A percentile compares a stretch with the other conserved stretches of the same genome.
Evolutionary conservation across 495 filamentous ascomycete species (phyloP).

Genomic region (Pyrenopolyporus hunteri): DNA sequence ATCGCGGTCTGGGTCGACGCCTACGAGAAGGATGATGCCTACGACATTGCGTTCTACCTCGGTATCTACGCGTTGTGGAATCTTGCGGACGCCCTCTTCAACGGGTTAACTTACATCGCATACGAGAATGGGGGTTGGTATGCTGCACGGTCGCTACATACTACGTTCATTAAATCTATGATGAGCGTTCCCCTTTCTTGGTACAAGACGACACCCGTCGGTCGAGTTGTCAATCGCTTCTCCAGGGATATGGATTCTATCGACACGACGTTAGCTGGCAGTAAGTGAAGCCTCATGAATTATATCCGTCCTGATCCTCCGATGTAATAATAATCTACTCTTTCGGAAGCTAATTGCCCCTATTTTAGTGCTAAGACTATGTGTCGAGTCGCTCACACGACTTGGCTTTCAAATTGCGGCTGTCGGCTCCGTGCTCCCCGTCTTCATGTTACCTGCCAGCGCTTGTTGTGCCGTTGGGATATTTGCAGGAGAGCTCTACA

Average conservation of each 20-base stretch:
- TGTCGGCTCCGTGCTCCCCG: conserved; percentile 56
- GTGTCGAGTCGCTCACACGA: conserved; percentile 47
- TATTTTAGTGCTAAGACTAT: conserved; percentile 44
- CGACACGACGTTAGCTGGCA: conserved; percentile 44
- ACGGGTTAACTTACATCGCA: conserved; percentile 39
- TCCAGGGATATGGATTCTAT: conserved; percentile 57
- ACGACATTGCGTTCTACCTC: conserved; percentile 46
- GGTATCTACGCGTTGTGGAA: conserved; percentile 45
- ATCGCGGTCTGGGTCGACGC: conserved; percentile 61
- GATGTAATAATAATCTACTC: neutral
- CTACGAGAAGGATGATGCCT: conserved; percentile 42
- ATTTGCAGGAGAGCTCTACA: conserved; percentile 57
- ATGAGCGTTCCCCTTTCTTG: conserved; percentile 59
- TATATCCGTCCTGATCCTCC: too few relatives aligned
- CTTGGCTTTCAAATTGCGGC: conserved; percentile 53
- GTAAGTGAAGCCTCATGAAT: conserved; percentile 20
- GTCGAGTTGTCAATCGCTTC: conserved; percentile 64
- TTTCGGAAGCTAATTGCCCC: neutral
- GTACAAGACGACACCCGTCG: conserved; percentile 61
- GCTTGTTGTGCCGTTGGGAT: conserved; percentile 51
- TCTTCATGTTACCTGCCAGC: conserved; percentile 55
- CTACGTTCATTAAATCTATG: conserved; percentile 50
- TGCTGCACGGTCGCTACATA: conserved; percentile 54
- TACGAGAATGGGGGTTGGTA: conserved; percentile 53
- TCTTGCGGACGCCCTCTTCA: conserved; percentile 43